phyloP scores from a whole-genome alignment of 257 asterid species.

The Mitragyna speciosa region DNA sequence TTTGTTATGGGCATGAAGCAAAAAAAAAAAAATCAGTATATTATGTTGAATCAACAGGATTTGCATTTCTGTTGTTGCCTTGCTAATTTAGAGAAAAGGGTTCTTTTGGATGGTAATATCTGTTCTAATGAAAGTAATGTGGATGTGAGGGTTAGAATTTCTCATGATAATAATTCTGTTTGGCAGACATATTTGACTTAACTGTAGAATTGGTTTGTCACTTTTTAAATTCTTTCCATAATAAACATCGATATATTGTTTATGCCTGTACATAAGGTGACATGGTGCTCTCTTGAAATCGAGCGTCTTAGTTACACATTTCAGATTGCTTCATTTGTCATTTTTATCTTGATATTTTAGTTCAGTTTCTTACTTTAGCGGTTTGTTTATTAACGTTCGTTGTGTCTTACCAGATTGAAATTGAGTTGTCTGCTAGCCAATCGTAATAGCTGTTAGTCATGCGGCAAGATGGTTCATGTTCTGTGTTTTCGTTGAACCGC shows the following conservation, averaged over 20 bases:
- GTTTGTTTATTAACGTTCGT: not conserved
- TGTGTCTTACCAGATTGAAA: not conserved
- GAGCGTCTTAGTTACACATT: not conserved
- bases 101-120: not conserved
- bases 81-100: not conserved
- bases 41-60: not conserved
- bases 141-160: not conserved
- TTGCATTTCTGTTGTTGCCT: not conserved
- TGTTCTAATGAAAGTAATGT: not conserved
- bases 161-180: slow-evolving; percentile 4
- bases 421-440: not conserved
- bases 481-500: too few relatives aligned
- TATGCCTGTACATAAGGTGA: slow-evolving; percentile 11
- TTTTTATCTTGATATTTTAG: not conserved
- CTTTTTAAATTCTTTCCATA: not conserved
- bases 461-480: not conserved
- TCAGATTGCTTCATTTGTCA: not conserved
- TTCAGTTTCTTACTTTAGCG: not conserved
- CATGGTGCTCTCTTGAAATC: not conserved
- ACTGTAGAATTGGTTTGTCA: not conserved
- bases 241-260: slow-evolving; percentile 4
- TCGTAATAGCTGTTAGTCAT: not conserved
- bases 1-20: not conserved
- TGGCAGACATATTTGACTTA: slow-evolving; percentile 1
- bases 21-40: not conserved